Conservation (phyloP, 257 asterid species). For the Solanum chiquidenum region DNA sequence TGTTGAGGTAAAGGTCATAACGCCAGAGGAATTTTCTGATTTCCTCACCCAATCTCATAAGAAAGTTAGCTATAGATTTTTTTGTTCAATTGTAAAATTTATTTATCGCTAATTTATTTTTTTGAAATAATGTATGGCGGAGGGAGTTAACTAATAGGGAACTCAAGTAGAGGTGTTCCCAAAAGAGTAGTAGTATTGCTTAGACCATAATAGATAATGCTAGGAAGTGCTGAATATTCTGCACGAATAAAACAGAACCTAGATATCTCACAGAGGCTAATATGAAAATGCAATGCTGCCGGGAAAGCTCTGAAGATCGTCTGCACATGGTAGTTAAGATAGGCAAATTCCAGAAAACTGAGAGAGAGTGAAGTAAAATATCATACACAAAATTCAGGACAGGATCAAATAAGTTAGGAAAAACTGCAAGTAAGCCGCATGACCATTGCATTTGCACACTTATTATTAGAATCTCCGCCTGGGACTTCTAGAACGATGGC, state of each 20-base stretch:
- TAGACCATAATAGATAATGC: background rate
- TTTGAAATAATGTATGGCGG: background rate
- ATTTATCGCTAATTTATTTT: background rate
- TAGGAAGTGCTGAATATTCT: too few relatives aligned
- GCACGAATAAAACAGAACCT: background rate
- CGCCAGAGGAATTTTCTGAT: too few relatives aligned
- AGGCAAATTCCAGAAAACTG: background rate
- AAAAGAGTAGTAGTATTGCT: background rate
- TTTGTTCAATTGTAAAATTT: too few relatives aligned
- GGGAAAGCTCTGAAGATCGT: background rate
- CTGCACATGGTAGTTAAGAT: background rate
- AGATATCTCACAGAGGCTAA: background rate
- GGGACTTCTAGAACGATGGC: conserved; percentile 87
- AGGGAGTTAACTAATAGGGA: background rate
- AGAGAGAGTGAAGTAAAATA: background rate
- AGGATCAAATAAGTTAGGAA: background rate
- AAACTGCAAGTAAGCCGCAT: background rate
- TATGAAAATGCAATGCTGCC: background rate
- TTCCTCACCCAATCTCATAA: background rate
- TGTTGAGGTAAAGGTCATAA: too few relatives aligned
- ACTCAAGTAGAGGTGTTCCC: background rate
- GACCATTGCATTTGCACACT: background rate
- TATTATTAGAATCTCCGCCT: conserved; percentile 56
- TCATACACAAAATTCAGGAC: background rate
- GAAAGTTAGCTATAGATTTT: too few relatives aligned